Conservation (phyloP, 1,284 basidiomycete genomes). For the Microbotryum silenes-acaulis region DNA sequence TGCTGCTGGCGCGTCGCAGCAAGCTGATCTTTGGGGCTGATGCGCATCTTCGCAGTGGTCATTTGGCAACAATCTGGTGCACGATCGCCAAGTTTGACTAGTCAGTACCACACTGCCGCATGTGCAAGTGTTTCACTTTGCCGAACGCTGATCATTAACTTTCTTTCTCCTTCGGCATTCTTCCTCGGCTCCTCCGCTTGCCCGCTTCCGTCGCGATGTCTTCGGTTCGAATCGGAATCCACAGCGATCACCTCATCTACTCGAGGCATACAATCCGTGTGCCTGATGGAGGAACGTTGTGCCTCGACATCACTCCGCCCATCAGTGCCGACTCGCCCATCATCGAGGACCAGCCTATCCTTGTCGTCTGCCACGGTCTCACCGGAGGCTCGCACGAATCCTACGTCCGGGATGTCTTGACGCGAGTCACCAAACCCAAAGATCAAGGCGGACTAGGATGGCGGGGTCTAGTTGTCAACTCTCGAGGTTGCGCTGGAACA, state of each 20-base stretch:
- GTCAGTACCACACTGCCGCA: not conserved
- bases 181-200: not conserved
- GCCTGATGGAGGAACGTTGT: constrained; percentile 63
- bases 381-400: constrained; percentile 61
- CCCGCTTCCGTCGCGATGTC: not conserved
- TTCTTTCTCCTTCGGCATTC: too few species aligned
- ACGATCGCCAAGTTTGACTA: constrained; percentile 60
- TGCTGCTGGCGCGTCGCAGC: not conserved
- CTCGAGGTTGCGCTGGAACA: constrained; percentile 61
- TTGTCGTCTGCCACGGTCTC: constrained; percentile 62
- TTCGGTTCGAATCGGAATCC: not conserved
- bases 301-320: constrained; percentile 61
- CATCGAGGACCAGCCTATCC: constrained; percentile 59
- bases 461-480: constrained; percentile 80
- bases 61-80: constrained; percentile 27
- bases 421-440: constrained; percentile 56
- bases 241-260: constrained; percentile 20
- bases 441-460: constrained; percentile 73
- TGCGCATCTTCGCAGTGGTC: constrained; percentile 9
- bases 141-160: not conserved
- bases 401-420: constrained; percentile 73
- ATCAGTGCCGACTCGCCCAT: constrained; percentile 49
- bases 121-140: not conserved
- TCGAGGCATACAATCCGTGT: constrained; percentile 53
- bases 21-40: constrained; percentile 11